Percentiles rank a stretch among this genome's conserved stretches.
phyloP scores from a whole-genome alignment of 768 basidiomycete species.

The Leccinum barrowsii region DNA sequence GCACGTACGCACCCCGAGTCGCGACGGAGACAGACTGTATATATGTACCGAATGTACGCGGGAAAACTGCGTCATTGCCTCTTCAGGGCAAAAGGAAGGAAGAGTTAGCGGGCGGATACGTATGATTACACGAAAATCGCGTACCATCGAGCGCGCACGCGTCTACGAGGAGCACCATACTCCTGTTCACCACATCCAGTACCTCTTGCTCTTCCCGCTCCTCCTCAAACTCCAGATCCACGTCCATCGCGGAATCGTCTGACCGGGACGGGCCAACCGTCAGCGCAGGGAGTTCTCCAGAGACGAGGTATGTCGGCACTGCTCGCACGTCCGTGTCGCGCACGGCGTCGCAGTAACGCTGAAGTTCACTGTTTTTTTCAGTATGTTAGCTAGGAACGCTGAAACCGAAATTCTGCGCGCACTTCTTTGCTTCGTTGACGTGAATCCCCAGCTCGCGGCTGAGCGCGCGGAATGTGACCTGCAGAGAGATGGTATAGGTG shows the following conservation, averaged over 20 bases:
- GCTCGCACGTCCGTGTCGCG: slow-evolving; percentile 28
- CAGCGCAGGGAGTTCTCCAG: slow-evolving; percentile 45
- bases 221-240: slow-evolving; percentile 42
- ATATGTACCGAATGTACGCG: slow-evolving; percentile 57
- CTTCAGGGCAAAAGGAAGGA: slow-evolving; percentile 31
- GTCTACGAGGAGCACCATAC: slow-evolving; percentile 54
- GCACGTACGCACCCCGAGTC: slow-evolving; percentile 39
- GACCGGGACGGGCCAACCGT: neutral
- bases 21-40: slow-evolving; percentile 69
- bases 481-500: neutral
- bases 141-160: slow-evolving; percentile 65
- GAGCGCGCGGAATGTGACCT: slow-evolving; percentile 80
- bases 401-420: neutral
- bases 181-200: slow-evolving; percentile 41
- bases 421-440: slow-evolving; percentile 81
- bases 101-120: neutral
- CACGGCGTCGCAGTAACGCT: slow-evolving; percentile 49
- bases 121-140: slow-evolving; percentile 11
- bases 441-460: slow-evolving; percentile 69
- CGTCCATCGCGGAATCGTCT: slow-evolving; percentile 16
- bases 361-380: slow-evolving; percentile 52
- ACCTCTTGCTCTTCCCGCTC: slow-evolving; percentile 1
- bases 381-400: neutral
- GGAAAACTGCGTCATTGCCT: slow-evolving; percentile 48
- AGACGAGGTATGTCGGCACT: slow-evolving; percentile 69